Conservation (phyloP, 495 filamentous ascomycete genomes). For the Elaphomyces granulatus region DNA sequence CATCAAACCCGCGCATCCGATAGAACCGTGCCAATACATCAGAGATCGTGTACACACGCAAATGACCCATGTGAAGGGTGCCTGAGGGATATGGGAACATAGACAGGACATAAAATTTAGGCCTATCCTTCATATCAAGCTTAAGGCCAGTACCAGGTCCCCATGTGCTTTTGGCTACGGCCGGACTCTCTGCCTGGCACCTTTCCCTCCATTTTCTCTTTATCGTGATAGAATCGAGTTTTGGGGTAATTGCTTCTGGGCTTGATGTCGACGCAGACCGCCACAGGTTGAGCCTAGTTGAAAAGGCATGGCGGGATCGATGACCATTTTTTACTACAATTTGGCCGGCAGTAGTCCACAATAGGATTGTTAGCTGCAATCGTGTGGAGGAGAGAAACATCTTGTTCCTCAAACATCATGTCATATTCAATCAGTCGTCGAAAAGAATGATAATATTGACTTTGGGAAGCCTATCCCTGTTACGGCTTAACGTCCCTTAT, state of each 20-base stretch:
- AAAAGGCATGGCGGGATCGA: neutral
- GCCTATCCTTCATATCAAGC: conserved; percentile 13
- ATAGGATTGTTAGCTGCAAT: neutral
- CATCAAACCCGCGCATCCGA: conserved; percentile 58
- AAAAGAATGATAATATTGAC: neutral
- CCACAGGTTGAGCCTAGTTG: neutral
- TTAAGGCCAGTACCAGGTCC: neutral
- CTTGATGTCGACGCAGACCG: neutral
- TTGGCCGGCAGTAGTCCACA: neutral
- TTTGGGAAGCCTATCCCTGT: too few relatives aligned
- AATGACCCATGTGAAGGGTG: conserved; percentile 75
- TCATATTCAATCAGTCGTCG: neutral
- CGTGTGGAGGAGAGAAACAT: neutral
- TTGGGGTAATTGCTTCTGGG: neutral
- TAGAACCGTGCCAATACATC: conserved; percentile 71
- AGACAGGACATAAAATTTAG: conserved; percentile 63
- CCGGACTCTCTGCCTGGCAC: neutral
- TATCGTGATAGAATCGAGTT: neutral
- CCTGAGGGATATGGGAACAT: conserved; percentile 95
- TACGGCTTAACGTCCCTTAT: too few relatives aligned
- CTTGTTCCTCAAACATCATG: neutral
- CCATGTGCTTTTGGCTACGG: neutral
- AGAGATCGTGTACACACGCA: conserved; percentile 81
- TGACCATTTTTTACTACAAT: neutral
- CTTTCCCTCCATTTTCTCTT: neutral